phyloP scores from a whole-genome alignment of 2,329 filamentous ascomycete genomes.

The Proliferodiscus dingleyae region DNA sequence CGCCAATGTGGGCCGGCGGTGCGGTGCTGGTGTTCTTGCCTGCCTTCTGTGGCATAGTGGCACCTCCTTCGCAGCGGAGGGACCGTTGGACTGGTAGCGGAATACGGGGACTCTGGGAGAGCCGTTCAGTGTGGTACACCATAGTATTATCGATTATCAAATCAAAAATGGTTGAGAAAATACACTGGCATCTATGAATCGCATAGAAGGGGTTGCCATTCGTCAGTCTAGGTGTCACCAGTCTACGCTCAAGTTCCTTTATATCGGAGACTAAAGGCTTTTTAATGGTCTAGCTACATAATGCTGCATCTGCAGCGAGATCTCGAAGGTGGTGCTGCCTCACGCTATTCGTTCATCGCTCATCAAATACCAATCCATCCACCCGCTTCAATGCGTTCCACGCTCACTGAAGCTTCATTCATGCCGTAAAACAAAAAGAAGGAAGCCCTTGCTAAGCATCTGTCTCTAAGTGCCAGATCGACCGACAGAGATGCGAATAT shows the following conservation, averaged over 20 bases:
- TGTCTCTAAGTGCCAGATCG: constrained; percentile 29
- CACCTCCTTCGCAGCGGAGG: neutral
- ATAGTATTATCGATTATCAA: no score
- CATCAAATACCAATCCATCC: constrained; percentile 19
- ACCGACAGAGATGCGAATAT: constrained; percentile 30
- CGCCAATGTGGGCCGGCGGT: no score
- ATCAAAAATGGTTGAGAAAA: no score
- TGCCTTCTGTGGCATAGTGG: no score
- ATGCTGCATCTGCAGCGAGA: constrained; percentile 22
- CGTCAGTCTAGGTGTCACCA: neutral
- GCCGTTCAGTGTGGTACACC: no score
- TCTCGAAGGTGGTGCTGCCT: constrained; percentile 22
- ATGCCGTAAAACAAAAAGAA: constrained; percentile 25
- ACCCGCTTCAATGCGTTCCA: constrained; percentile 20
- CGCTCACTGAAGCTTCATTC: constrained; percentile 23
- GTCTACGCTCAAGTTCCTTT: no score
- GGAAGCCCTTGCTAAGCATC: constrained; percentile 21
- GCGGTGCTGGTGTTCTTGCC: no score
- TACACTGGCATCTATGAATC: neutral
- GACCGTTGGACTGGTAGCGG: no score
- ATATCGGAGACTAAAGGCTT: constrained; percentile 23
- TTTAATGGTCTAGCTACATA: constrained; percentile 32
- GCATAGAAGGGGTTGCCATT: neutral
- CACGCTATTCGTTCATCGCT: constrained; percentile 26
- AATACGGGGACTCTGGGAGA: no score